Conservation (phyloP, 2,329 filamentous ascomycete genomes). For the Botrytis paeoniae region DNA sequence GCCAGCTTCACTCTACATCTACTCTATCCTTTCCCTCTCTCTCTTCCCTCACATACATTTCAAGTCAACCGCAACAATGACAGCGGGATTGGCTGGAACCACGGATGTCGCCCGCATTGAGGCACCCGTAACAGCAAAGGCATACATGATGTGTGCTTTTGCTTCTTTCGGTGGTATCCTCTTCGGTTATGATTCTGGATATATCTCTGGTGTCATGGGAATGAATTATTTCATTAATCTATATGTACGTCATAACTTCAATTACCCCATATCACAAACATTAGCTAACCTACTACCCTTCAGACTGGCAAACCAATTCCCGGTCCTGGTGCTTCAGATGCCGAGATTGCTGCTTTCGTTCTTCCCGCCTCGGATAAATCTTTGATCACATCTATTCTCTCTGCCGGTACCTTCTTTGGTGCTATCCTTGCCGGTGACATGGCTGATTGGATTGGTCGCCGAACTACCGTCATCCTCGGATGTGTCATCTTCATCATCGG, state of each 20-base stretch:
- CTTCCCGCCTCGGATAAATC: constrained; percentile 51
- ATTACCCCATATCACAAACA: constrained; percentile 14
- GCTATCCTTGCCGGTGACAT: constrained; percentile 75
- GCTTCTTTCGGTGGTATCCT: constrained; percentile 61
- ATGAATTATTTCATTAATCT: constrained; percentile 45
- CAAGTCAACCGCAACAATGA: constrained; percentile 10
- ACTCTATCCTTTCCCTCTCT: background rate
- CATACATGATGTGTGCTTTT: constrained; percentile 67
- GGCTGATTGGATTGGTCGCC: constrained; percentile 70
- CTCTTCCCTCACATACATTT: background rate
- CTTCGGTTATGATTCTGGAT: constrained; percentile 71
- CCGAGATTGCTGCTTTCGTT: constrained; percentile 28
- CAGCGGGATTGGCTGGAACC: constrained; percentile 22
- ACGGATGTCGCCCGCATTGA: constrained; percentile 68
- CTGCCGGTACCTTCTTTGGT: constrained; percentile 76
- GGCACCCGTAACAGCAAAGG: constrained; percentile 66
- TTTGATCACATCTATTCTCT: constrained; percentile 67
- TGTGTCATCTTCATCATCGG: constrained; percentile 67
- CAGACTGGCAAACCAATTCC: constrained; percentile 28
- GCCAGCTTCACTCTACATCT: background rate
- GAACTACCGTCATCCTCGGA: constrained; percentile 60
- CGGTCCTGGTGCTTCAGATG: constrained; percentile 20
- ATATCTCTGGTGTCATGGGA: constrained; percentile 58
- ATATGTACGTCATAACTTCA: constrained; percentile 25
- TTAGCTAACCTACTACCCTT: background rate